phyloP scores from a whole-genome alignment of 2,329 filamentous ascomycete species.

The Magnaporthiopsis incrustans region DNA sequence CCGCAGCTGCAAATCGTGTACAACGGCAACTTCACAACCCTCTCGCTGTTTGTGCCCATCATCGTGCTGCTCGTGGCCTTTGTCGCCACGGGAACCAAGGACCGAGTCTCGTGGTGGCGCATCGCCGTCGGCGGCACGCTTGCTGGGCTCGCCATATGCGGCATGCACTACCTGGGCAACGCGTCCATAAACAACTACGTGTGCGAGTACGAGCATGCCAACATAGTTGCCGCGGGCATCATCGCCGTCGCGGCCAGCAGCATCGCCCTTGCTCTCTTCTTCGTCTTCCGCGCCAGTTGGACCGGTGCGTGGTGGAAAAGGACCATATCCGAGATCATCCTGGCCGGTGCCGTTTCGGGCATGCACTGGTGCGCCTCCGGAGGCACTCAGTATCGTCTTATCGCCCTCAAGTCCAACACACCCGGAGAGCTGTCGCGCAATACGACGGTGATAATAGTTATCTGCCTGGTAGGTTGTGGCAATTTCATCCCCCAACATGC shows the following conservation, averaged over 20 bases:
- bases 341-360: conserved; percentile 69
- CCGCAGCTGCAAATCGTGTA: conserved; percentile 63
- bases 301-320: conserved; percentile 73
- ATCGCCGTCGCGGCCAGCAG: conserved; percentile 69
- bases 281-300: conserved; percentile 68
- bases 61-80: conserved; percentile 67
- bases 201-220: conserved; percentile 50
- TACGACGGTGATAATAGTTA: conserved; percentile 65
- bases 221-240: conserved; percentile 59
- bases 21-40: conserved; percentile 59
- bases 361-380: conserved; percentile 81
- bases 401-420: conserved; percentile 31
- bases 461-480: conserved; percentile 49
- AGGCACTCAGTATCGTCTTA: conserved; percentile 60
- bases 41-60: conserved; percentile 76
- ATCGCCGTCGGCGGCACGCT: conserved; percentile 57
- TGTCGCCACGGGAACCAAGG: conserved; percentile 55
- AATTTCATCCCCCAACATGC: not conserved
- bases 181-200: conserved; percentile 71
- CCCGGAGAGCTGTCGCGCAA: conserved; percentile 44
- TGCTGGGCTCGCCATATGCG: conserved; percentile 67
- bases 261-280: conserved; percentile 66
- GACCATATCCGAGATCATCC: conserved; percentile 53
- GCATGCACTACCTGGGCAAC: conserved; percentile 87
- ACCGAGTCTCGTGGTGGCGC: conserved; percentile 48